Conservation (phyloP, 768 basidiomycete species). For the Pulveroboletus sp. region DNA sequence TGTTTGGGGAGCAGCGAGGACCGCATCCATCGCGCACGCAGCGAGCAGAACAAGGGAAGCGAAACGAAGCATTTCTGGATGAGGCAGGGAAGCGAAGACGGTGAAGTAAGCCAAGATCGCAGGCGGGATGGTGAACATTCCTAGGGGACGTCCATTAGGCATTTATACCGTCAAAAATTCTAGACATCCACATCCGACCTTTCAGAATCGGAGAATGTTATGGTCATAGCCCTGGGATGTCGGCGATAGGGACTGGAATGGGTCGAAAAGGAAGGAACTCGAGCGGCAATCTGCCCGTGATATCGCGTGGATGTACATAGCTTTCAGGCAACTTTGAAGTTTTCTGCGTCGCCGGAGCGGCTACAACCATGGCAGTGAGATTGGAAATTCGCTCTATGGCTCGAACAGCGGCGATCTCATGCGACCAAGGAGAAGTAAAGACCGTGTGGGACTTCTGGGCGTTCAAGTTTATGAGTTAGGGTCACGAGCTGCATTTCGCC, state of each 20-base stretch:
- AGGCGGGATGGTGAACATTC: background rate
- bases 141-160: background rate
- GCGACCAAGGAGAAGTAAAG: background rate
- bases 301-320: background rate
- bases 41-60: background rate
- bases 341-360: background rate
- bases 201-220: background rate
- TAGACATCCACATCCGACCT: too few species aligned
- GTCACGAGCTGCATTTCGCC: background rate
- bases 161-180: slow-evolving; percentile 12
- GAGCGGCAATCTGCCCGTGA: background rate
- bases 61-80: slow-evolving; percentile 1
- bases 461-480: background rate
- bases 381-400: background rate
- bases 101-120: background rate
- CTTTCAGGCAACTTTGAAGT: background rate
- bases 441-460: background rate
- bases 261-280: background rate
- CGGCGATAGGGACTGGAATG: background rate
- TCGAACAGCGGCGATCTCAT: background rate
- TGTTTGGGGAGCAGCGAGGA: slow-evolving; percentile 1
- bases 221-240: background rate
- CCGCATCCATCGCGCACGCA: slow-evolving; percentile 1
- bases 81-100: background rate
- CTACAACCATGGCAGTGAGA: too few species aligned